Conservation (phyloP, 805 yeast species). For the Cyberlindnera euphorbiiphila region DNA sequence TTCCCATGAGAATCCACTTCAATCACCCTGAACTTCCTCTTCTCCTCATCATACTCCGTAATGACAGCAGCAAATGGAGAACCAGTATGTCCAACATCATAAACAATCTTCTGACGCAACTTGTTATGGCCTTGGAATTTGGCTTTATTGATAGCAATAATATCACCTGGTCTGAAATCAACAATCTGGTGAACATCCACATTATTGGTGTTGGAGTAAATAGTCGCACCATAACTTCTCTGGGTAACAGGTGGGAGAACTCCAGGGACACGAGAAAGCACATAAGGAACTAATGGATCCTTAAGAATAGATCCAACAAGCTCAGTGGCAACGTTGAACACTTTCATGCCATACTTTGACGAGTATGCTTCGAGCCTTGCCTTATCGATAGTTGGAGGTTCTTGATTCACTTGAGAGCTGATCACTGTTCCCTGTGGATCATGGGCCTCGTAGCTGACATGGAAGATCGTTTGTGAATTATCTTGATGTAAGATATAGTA, state of each 20-base stretch:
- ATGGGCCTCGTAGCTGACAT: constrained; percentile 49
- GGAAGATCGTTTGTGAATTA: constrained; percentile 61
- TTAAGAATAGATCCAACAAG: constrained; percentile 27
- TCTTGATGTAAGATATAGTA: constrained; percentile 72
- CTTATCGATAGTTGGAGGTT: constrained; percentile 45
- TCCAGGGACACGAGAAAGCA: constrained; percentile 37
- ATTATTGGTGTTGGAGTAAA: constrained; percentile 54
- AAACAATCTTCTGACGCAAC: constrained; percentile 50
- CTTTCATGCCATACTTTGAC: constrained; percentile 45
- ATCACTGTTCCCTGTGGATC: constrained; percentile 50
- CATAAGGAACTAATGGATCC: constrained; percentile 32
- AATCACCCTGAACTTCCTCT: constrained; percentile 65
- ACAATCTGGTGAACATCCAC: constrained; percentile 48
- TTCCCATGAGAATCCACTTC: constrained; percentile 50
- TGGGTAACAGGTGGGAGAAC: constrained; percentile 56
- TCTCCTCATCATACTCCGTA: constrained; percentile 67
- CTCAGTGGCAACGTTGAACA: constrained; percentile 43
- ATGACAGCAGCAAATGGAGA: constrained; percentile 59
- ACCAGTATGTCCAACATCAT: constrained; percentile 55
- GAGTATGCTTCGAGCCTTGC: constrained; percentile 46
- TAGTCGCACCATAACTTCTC: constrained; percentile 69
- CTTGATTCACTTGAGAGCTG: constrained; percentile 31
- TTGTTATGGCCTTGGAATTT: constrained; percentile 64
- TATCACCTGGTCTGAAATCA: constrained; percentile 79
- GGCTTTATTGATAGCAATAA: constrained; percentile 71